Conservation (phyloP, 371 early-diverging fungal genomes). For the Haplosporangium sp. region DNA sequence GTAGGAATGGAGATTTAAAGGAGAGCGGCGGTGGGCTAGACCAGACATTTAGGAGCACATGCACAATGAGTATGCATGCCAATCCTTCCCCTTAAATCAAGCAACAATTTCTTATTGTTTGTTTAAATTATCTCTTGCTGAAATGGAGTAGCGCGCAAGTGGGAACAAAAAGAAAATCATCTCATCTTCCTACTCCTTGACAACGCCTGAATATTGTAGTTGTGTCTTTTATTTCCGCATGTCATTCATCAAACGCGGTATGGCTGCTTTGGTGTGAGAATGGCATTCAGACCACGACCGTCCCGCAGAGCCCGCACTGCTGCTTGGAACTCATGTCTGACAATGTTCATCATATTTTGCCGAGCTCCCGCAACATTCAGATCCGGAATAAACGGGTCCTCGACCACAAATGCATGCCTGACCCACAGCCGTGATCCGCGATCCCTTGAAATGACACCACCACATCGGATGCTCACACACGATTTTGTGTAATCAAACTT, state of each 20-base stretch:
- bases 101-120: too few relatives aligned
- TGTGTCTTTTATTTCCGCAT: background rate
- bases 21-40: too few relatives aligned
- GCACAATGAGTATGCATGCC: too few relatives aligned
- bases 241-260: constrained; percentile 10
- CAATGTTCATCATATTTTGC: constrained; percentile 46
- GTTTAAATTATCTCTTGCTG: too few relatives aligned
- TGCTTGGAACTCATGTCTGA: constrained; percentile 54
- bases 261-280: constrained; percentile 37
- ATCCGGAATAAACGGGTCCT: constrained; percentile 50
- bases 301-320: constrained; percentile 46
- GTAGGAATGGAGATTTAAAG: too few relatives aligned
- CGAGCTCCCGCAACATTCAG: constrained; percentile 39
- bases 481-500: constrained; percentile 44
- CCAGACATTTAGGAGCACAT: too few relatives aligned
- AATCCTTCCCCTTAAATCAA: too few relatives aligned
- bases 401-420: constrained; percentile 43
- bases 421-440: constrained; percentile 18
- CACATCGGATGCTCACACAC: constrained; percentile 48
- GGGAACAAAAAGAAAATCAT: too few relatives aligned
- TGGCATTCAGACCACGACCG: constrained; percentile 44
- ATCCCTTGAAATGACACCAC: constrained; percentile 39
- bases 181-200: background rate
- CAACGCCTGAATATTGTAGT: background rate
- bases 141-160: too few relatives aligned